Conservation (phyloP, 305 asterid genomes). For the Withania somnifera region DNA sequence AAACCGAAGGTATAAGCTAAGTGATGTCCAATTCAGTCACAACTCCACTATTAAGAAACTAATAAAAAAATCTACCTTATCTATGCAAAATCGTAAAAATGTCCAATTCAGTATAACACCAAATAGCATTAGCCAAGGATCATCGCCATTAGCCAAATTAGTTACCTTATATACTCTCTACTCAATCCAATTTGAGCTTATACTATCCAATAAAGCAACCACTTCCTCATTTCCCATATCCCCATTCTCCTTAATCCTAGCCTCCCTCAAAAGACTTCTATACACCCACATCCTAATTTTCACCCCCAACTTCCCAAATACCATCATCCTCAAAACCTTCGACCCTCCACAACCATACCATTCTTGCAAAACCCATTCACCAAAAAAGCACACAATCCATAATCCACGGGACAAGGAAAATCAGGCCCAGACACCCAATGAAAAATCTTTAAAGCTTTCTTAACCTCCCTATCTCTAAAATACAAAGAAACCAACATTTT, state of each 20-base stretch:
- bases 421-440: constrained; percentile 45
- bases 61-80: not conserved
- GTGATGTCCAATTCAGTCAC: not conserved
- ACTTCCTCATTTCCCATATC: constrained; percentile 17
- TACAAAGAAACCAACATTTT: constrained; percentile 27
- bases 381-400: constrained; percentile 23
- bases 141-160: not conserved
- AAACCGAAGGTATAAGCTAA: not conserved
- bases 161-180: not conserved
- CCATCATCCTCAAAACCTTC: constrained; percentile 40
- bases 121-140: not conserved
- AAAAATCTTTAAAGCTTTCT: constrained; percentile 31
- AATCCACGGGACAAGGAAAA: constrained; percentile 23
- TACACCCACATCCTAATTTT: constrained; percentile 7
- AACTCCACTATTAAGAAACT: not conserved
- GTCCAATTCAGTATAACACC: too few relatives aligned
- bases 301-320: constrained; percentile 22
- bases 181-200: constrained; percentile 34
- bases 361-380: constrained; percentile 34
- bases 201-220: constrained; percentile 26
- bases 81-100: not conserved
- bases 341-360: constrained; percentile 34
- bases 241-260: too few relatives aligned
- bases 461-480: constrained; percentile 24
- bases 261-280: too few relatives aligned